Conservation (phyloP, 2,329 filamentous ascomycete species). For the Phaeosphaeria sp. region DNA sequence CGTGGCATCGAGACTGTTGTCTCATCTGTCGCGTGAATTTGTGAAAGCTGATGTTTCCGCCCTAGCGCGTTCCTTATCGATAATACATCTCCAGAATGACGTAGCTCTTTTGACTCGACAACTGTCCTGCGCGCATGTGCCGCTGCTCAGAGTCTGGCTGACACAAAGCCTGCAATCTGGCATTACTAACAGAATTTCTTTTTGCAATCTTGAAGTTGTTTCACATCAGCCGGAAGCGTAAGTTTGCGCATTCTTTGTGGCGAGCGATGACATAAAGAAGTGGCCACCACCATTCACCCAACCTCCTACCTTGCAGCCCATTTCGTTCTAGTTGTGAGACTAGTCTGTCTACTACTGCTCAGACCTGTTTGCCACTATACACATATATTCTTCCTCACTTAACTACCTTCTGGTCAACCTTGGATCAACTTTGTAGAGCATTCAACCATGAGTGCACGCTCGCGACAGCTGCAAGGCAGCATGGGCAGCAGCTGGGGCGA, state of each 20-base stretch:
- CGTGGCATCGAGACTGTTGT: conserved; percentile 40
- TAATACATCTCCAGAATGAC: conserved; percentile 1
- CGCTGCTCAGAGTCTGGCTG: background rate
- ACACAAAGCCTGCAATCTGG: background rate
- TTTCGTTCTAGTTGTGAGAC: background rate
- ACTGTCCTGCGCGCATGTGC: background rate
- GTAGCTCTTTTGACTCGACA: conserved; percentile 1
- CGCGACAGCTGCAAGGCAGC: conserved; percentile 29
- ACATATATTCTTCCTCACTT: background rate
- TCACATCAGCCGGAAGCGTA: background rate
- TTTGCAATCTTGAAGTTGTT: background rate
- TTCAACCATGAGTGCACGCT: conserved; percentile 22
- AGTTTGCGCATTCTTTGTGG: background rate
- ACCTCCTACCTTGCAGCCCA: conserved; percentile 21
- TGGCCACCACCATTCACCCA: conserved; percentile 23
- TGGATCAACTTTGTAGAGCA: background rate
- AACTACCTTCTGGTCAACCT: background rate
- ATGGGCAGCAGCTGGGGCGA: conserved; percentile 46
- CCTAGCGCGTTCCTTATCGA: conserved; percentile 29
- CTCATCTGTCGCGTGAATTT: conserved; percentile 13
- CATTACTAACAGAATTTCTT: background rate
- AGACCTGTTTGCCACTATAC: background rate
- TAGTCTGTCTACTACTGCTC: background rate
- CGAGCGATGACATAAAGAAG: background rate
- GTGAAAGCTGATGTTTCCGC: conserved; percentile 27